These are phyloP conservation scores for Rhododendron henanense DNA, from an alignment of 148 eudicot species.

Conservation along the genomic window DNA sequence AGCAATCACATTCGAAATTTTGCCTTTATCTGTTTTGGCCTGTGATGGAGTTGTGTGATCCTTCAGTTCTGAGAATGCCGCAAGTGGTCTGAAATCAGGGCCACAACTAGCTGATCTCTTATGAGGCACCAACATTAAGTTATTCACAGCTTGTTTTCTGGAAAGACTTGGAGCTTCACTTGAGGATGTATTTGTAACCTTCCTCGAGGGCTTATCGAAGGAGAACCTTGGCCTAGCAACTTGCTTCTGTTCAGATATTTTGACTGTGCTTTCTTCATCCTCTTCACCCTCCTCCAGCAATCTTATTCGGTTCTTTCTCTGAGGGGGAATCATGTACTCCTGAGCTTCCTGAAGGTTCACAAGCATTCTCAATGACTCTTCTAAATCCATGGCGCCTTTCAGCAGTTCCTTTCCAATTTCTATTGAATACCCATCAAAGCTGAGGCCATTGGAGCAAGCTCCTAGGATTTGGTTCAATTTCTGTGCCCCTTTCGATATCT, in stretches of 20 bases:
- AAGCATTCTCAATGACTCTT: constrained; percentile 78
- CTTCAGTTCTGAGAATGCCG: constrained; percentile 10
- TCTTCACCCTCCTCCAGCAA: constrained; percentile 59
- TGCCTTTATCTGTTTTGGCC: constrained; percentile 34
- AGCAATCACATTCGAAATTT: constrained; percentile 73
- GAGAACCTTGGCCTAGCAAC: constrained; percentile 75
- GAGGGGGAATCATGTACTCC: constrained; percentile 31
- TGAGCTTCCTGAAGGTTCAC: constrained; percentile 80
- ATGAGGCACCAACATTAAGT: constrained; percentile 22
- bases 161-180: constrained; percentile 17
- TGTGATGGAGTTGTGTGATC: constrained; percentile 22
- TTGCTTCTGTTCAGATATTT: constrained; percentile 32
- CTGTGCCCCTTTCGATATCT: constrained; percentile 80
- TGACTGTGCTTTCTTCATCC: constrained; percentile 31
- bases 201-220: constrained; percentile 61
- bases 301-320: constrained; percentile 47
- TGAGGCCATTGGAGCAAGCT: constrained; percentile 53
- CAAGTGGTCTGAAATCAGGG: constrained; percentile 28
- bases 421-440: constrained; percentile 40
- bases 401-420: constrained; percentile 69
- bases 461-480: constrained; percentile 65
- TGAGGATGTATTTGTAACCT: constrained; percentile 18
- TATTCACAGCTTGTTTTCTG: constrained; percentile 19
- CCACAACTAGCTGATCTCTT: constrained; percentile 47
- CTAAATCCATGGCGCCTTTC: constrained; percentile 80